Base-by-base conservation (phyloP, 768 basidiomycete genomes). In the Termitomyces heimii region DNA sequence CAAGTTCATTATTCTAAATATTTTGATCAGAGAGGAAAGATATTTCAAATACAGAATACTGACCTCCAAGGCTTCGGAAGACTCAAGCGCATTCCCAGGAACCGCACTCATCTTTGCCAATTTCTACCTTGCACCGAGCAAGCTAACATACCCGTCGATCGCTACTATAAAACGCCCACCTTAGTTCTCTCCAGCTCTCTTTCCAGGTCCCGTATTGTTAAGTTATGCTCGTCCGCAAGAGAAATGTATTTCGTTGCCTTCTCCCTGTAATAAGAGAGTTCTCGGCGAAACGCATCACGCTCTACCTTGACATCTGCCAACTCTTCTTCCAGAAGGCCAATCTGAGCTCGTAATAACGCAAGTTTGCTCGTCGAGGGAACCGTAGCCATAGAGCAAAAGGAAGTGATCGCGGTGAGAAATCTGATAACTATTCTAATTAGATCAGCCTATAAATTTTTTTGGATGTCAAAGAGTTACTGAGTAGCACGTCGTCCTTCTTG, bases 171-270 rank as follows among this genome's bases (percentile, higher is more conserved):
- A 5, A 32, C 39, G 5, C n/a, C n/a, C 12, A 56, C 55, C 47
- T 49, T 14, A 14, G 26, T 31, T 29, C 55, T 47, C 26, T 49
- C 46, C 22, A 56, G 2, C n/a, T 56, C 32, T 35, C 54, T 34
- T 40, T 55, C 54, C 10, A 56, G 47, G 48, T 56, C 55, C 34
- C 47, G 29, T 39, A 56, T 32, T 1, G 37, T 42, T 16, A 22
- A 29, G 3, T 42, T 40, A 29, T 50, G 39, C 13, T 48, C 39
- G 34, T 56, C 55, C 7, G 55, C 35, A 12, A 56, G 10, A 16
- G 55, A 56, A 4, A 50, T 49, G 31, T 48, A 50, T 31, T 50
- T 48, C 10, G 48, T 48, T 10, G 40, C 55, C n/a, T 56, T 48
- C 7, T 40, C 47, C 16, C 55, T 29, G 16, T 56, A 49, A 42